Evolutionary conservation across 2,329 filamentous ascomycete species (phyloP), one percentile per base, ranked within the genome.

Genomic region (Trichoderma sp.): DNA sequence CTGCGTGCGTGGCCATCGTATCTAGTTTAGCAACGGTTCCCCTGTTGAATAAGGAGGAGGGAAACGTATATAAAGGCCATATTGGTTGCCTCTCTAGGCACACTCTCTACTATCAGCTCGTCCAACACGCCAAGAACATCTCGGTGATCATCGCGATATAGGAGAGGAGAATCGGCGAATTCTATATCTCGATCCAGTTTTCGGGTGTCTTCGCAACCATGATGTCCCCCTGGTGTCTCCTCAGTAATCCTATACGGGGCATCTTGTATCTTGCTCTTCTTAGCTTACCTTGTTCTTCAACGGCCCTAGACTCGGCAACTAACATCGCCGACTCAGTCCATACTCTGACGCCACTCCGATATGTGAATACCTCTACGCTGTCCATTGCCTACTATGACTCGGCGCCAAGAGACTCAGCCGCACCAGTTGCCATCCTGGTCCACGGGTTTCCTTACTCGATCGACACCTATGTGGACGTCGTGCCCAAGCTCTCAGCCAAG

Each of bases 381-480:
- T 60, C 70, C 43, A 69, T 74, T 21, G 70, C 71, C 6, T 75
- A 73, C 61, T 72, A 72, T 27, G 72, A 73, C 40, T 68, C 70
- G 21, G 73, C 71, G 10, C 67, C 70, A 16, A 27, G 65, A 35
- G 70, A 68, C 40, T 24, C 35, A 31, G 11, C 37, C 37, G 72
- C 68, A 21, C 55, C 68, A 55, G 71, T 73, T 33, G 72, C 73
- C 19, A 68, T 77, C 13, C 72, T 77, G 1, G 63, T 72, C 13
- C 75, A 77, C 53, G 75, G 76, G 2, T 77, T 74, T 43, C 76
- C 75, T 13, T 77, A 76, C 63, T 74, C 73, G 35, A 73, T 74
- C 35, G 71, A 74, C 55, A 72, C 71, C 55, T 77, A 72, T 67
- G 69, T 69, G 33, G 64, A 72, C 8, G 75, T 76, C 1, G 72